phyloP scores from a whole-genome alignment of 2,329 filamentous ascomycete species.

The Diaporthe australafricana region DNA sequence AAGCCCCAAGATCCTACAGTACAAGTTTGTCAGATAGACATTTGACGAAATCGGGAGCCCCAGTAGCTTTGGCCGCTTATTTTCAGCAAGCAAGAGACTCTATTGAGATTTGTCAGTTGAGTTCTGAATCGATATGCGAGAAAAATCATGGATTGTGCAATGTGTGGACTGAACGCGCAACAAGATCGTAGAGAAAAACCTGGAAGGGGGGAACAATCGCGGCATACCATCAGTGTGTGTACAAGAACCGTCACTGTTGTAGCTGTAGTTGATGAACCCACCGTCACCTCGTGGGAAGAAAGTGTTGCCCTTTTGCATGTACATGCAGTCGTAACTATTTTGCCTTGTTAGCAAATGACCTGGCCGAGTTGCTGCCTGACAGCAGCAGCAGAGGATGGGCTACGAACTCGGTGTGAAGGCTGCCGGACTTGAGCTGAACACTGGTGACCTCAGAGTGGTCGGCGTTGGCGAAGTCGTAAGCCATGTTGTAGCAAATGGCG shows the following conservation, averaged over 20 bases:
- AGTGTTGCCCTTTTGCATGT: conserved; percentile 9
- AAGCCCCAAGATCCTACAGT: not conserved
- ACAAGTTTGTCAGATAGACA: not conserved
- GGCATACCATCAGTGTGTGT: not conserved
- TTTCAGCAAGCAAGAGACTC: not conserved
- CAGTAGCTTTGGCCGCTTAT: not conserved
- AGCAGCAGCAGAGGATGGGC: not conserved
- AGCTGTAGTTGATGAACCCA: conserved; percentile 8
- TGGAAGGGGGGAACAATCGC: not conserved
- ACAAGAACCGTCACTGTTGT: not conserved
- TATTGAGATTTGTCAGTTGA: not conserved
- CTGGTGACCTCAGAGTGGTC: not conserved
- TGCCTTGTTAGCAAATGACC: not conserved
- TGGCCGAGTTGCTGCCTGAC: not conserved
- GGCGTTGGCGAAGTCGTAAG: not conserved
- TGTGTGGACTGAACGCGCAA: not conserved
- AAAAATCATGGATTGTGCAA: not conserved
- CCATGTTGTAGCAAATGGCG: conserved; percentile 19
- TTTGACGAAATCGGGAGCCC: not conserved
- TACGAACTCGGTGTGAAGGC: not conserved
- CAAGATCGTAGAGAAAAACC: not conserved
- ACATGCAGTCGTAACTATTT: conserved; percentile 22
- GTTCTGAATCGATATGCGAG: too few relatives aligned
- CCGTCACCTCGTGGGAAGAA: conserved; percentile 3
- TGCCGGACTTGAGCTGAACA: conserved; percentile 3